phyloP scores from a whole-genome alignment of 179 eudicot species.

The Amaranthus tricolor region DNA sequence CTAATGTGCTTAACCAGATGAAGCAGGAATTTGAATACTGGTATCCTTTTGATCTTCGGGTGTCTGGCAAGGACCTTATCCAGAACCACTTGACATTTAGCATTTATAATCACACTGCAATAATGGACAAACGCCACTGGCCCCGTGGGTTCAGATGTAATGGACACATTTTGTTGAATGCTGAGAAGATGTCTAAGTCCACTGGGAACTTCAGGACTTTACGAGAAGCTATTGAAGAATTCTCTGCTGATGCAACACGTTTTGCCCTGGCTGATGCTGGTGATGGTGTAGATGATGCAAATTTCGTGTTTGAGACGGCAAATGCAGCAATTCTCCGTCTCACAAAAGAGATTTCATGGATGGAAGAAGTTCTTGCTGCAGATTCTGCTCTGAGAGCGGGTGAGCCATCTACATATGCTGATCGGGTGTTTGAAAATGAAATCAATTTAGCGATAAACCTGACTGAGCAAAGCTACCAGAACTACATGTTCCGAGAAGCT shows the following conservation, averaged over 20 bases:
- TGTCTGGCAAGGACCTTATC: conserved; percentile 86
- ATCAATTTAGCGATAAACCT: too few relatives aligned
- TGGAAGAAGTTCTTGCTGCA: conserved; percentile 70
- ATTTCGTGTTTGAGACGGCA: conserved; percentile 86
- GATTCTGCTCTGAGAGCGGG: conserved; percentile 59
- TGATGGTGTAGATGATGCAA: conserved; percentile 97
- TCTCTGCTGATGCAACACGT: conserved; percentile 73
- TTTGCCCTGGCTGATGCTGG: conserved; percentile 94
- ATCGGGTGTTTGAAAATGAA: conserved; percentile 81
- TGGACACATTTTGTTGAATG: conserved; percentile 70
- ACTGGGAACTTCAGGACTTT: conserved; percentile 76
- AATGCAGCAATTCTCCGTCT: conserved; percentile 86
- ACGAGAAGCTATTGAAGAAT: conserved; percentile 64
- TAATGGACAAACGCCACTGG: conserved; percentile 72
- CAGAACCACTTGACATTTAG: conserved; percentile 87
- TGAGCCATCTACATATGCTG: conserved; percentile 63
- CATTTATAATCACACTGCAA: conserved; percentile 77
- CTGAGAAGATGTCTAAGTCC: conserved; percentile 91
- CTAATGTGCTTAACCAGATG: conserved; percentile 55
- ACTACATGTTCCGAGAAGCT: conserved; percentile 80
- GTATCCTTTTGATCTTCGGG: conserved; percentile 92
- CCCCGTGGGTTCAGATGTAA: conserved; percentile 86
- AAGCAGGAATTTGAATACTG: conserved; percentile 83
- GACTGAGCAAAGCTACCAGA: conserved; percentile 16
- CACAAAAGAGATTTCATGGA: conserved; percentile 79